Base-by-base conservation (phyloP, 164 flowering plant species). In the Nymphaea thermarum region DNA sequence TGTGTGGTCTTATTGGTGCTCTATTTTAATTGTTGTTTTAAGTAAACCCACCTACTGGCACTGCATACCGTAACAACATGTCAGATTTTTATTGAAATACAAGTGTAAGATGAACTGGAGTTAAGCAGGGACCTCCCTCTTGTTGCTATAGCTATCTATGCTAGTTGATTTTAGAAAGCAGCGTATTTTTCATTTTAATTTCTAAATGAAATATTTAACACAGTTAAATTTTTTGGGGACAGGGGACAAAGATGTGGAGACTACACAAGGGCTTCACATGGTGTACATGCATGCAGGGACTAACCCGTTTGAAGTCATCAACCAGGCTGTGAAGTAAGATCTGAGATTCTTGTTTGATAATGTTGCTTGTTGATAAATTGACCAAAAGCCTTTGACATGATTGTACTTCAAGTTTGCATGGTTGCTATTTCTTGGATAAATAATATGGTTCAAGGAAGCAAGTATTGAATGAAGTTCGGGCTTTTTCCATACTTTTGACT, bases 241-340 rank as follows among this genome's bases (percentile, higher is more conserved):
- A 93, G 98, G 96, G 63, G 98, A 94, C 75, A 65, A 44, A 53
- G 79, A 82, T 70, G 88, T 93, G 71, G 77, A 81, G 75, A 88
- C 95, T 60, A 77, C 80, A 71, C 90, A 88, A 74, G 95, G 96
- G 65, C 80, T 80, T 73, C 51, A 80, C 78, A 77, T 87, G 71
- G 90, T 94, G 43, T 94, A 89, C 78, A 83, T 88, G 85, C 95
- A 89, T 69, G 89, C 96, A 70, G 98, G 98, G 42, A 80, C 90
- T 5, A 87, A 94, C 75, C 97, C 97, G 10, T 94, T 89, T 73
- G 90, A 91, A 77, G 96, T 94, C 65, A 82, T 91, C 82, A 86
- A 60, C 67, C 83, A 91, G 72, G 93, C 98, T 68, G 92, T 94
- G 41, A 91, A 91, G 98, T 91, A 70, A 79, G 73, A 6, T 17